These are phyloP conservation scores for Fragilariopsis cylindrus DNA, from an alignment of 108 stramenopile species.

Conservation along the genomic window DNA sequence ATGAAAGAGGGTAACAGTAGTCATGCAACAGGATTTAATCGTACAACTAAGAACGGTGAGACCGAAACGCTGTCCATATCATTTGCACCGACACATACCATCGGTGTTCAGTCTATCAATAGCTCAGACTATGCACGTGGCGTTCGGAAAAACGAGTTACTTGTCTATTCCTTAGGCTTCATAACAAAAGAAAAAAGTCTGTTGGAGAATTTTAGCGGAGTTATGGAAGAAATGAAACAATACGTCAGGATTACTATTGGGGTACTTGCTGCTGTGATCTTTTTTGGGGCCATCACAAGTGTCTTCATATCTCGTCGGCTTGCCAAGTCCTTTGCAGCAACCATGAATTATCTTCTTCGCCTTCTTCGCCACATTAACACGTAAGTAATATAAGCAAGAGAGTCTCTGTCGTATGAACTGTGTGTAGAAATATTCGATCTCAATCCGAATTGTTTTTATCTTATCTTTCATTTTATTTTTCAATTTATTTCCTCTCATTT, in stretches of 20 bases:
- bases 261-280: constrained; percentile 17
- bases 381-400: background rate
- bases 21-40: constrained; percentile 11
- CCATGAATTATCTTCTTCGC: constrained; percentile 29
- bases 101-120: constrained; percentile 24
- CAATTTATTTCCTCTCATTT: background rate
- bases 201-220: background rate
- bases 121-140: constrained; percentile 46
- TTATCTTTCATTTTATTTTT: background rate
- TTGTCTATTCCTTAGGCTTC: constrained; percentile 43
- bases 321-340: constrained; percentile 24
- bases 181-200: constrained; percentile 3
- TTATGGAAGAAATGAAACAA: background rate
- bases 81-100: constrained; percentile 39
- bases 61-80: constrained; percentile 33
- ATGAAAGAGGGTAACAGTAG: constrained; percentile 38
- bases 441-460: background rate
- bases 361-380: constrained; percentile 25
- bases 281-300: constrained; percentile 9
- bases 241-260: constrained; percentile 16
- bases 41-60: constrained; percentile 13
- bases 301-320: constrained; percentile 20
- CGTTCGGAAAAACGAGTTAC: constrained; percentile 14
- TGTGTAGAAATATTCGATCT: background rate
- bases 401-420: no score